Base-by-base conservation (phyloP, 257 asterid genomes). In the Asclepias syriaca region DNA sequence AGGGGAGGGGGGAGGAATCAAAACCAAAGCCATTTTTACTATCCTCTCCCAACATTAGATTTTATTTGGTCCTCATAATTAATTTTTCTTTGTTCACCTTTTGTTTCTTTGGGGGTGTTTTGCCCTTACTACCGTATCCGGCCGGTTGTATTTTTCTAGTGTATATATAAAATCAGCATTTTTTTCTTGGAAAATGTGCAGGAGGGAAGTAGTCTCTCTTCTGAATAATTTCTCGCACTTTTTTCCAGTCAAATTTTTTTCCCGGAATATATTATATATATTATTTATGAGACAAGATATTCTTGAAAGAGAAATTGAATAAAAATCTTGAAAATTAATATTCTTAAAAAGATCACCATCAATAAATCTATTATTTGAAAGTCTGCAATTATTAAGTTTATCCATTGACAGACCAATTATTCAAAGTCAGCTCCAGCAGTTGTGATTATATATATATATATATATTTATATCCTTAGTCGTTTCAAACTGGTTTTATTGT, bases 81-180 rank as follows among this genome's bases (percentile, higher is more conserved):
- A 54, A 43, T 43, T 29, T 63, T 74, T 73, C 45, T 32, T 32
- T 72, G 57, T 66, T 57, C 69, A 24, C 32, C 18, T 63, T 40
- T 21, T 22, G 43, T 32, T 70, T 68, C 54, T 53, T 24, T 64
- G 19, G 65, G 64, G 67, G 74, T 39, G 51, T 13, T 43, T 3
- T 64, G 56, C 67, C 71, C 67, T 55, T 65, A 45, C 1, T 64
- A 50, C 69, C 18, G 18, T 57, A 49, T 18, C 56, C 68, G 68
- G 65, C 56, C 68, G 68, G 65, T 70, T 80, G 79, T 70, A 77
- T 70, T 77, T 43, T 66, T 64, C 56, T 70, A 73, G 75, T 81
- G 74, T 65, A 74, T 70, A 81, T 77, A 72, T 67, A 55, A 57
- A 70, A 73, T 74, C 68, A 61, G 63, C 80, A 65, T 71, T 27